phyloP scores from a whole-genome alignment of 169 alveolate species.

The Cryptosporidium ubiquitum region DNA sequence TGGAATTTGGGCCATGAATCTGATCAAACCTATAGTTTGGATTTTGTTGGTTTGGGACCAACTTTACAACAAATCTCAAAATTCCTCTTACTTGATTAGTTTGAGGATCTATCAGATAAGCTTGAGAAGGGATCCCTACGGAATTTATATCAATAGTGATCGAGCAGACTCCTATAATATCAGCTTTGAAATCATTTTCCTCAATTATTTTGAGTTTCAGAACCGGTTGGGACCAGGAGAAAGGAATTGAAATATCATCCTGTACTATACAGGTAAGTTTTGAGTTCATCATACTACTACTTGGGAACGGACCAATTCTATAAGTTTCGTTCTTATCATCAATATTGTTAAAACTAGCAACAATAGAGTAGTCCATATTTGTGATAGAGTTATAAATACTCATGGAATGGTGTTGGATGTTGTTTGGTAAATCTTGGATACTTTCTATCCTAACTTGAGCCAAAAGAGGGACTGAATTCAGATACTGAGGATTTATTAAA shows the following conservation, averaged over 20 bases:
- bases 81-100: conserved; percentile 46
- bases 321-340: conserved; percentile 69
- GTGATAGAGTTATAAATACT: conserved; percentile 36
- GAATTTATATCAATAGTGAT: conserved; percentile 40
- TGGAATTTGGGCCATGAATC: conserved; percentile 68
- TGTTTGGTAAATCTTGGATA: conserved; percentile 50
- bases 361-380: conserved; percentile 51
- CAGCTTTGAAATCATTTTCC: conserved; percentile 63
- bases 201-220: conserved; percentile 38
- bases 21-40: conserved; percentile 72
- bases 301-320: conserved; percentile 70
- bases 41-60: conserved; percentile 60
- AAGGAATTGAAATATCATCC: conserved; percentile 49
- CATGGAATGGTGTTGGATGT: not conserved
- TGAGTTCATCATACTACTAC: not conserved
- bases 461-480: conserved; percentile 62
- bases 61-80: conserved; percentile 29
- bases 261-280: conserved; percentile 28
- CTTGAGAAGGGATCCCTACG: conserved; percentile 52
- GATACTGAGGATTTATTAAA: conserved; percentile 12
- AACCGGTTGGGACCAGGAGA: conserved; percentile 50
- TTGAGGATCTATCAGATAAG: conserved; percentile 51
- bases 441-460: conserved; percentile 68
- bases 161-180: conserved; percentile 31
- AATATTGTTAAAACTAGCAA: conserved; percentile 54